Base-by-base conservation (phyloP, 2,329 filamentous ascomycete genomes). In the Blumeria graminis region DNA sequence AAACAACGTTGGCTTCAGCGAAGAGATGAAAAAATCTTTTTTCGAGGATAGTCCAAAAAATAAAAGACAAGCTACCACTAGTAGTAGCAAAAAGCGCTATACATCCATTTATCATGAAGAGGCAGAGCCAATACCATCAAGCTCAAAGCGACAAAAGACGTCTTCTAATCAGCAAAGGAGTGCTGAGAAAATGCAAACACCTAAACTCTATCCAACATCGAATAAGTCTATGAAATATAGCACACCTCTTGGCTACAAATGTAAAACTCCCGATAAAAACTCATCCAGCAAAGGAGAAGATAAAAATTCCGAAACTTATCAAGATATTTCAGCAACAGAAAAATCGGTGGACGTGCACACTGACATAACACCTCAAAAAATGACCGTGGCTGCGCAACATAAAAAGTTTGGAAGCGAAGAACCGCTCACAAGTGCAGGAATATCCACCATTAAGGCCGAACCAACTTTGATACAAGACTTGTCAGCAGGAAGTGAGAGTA, bases 121-220 rank as follows among this genome's bases (percentile, higher is more conserved):
- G n/a, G n/a, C 45, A 55, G 58, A 38, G 58, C 53, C 18, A 55
- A 50, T 18, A 38, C 35, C 56, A 16, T 56, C 60, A 14, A 61
- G 46, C 28, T 55, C 60, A 45, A 65, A 64, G 60, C 65, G 61
- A 57, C 58, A 61, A 50, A 65, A 61, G 46, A 54, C 53, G 56
- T 46, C 61, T 18, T 61, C 62, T 22, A 58, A 62, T 1, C 59
- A 61, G 22, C 60, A 43, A 50, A 63, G 62, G 43, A 60, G 57
- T 33, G 57, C 57, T 5, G 57, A 60, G 35, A 55, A 53, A 18
- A 53, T 46, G 32, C 55, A 41, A 16, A 55, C 35, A 14, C 45
- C 54, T 16, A 60, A 61, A 22, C 61, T 57, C 5, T 55, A 59
- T 33, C 56, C 59, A 33, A 59, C 60, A 41, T 41, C 10, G n/a